Evolutionary conservation across 2,329 filamentous ascomycete species (phyloP).

Genomic region (Cryphonectria japonica): DNA sequence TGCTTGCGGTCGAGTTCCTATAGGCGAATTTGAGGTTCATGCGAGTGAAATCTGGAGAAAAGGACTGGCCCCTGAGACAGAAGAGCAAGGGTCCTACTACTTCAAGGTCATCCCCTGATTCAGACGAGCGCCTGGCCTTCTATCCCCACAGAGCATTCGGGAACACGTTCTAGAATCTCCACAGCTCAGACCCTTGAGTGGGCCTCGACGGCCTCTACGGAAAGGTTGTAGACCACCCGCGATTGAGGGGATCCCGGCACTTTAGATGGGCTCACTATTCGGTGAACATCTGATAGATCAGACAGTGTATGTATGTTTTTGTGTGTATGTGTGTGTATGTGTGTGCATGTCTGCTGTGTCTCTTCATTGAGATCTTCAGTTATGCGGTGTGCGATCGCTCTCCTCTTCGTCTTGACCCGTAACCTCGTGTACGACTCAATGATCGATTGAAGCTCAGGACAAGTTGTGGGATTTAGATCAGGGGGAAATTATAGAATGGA

Average conservation of each 20-base stretch:
- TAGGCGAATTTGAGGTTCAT: not conserved
- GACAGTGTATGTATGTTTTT: not conserved
- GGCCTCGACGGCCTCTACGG: conserved; percentile 18
- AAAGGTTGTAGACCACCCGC: conserved; percentile 17
- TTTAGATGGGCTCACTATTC: conserved; percentile 1
- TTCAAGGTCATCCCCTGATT: conserved; percentile 9
- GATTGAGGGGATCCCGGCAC: conserved; percentile 20
- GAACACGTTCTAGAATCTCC: conserved; percentile 26
- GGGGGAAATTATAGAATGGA: conserved; percentile 27
- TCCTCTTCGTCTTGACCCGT: not conserved
- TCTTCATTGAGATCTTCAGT: not conserved
- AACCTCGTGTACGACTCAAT: conserved; percentile 1
- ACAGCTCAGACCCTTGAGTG: conserved; percentile 20
- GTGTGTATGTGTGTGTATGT: not conserved
- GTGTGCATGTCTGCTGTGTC: no score
- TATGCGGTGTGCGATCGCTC: conserved; percentile 20
- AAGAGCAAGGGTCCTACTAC: not conserved
- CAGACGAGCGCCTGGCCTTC: conserved; percentile 9
- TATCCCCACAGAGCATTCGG: conserved; percentile 19
- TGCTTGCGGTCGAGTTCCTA: not conserved
- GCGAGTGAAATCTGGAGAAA: not conserved
- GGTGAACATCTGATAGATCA: conserved; percentile 7
- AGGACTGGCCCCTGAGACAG: conserved; percentile 15
- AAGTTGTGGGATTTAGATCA: conserved; percentile 22
- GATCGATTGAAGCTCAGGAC: conserved; percentile 21